These are phyloP conservation scores for Nyssa sinensis DNA, from an alignment of 148 eudicot species.

Conservation along the genomic window DNA sequence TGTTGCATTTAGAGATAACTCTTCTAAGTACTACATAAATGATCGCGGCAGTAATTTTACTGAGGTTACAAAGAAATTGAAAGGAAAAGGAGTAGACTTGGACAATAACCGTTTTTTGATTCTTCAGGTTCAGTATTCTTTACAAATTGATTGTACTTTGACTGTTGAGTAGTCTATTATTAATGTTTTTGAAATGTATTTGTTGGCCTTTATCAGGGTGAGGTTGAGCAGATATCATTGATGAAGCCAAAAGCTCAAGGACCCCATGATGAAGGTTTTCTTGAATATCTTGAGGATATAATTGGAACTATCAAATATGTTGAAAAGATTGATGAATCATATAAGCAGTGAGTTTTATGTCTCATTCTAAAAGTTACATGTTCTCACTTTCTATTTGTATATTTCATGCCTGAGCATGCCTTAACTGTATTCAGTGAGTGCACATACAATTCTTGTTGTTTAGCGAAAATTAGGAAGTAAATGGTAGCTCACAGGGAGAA, in stretches of 20 bases:
- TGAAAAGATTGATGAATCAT: conserved; percentile 85
- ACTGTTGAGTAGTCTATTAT: not conserved
- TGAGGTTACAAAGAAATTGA: conserved; percentile 82
- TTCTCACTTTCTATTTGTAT: not conserved
- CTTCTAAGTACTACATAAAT: conserved; percentile 86
- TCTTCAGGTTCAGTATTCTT: conserved; percentile 62
- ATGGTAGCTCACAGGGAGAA: not conserved
- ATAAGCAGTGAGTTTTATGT: conserved; percentile 65
- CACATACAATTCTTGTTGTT: conserved; percentile 1
- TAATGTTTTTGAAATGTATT: not conserved
- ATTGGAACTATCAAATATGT: conserved; percentile 91
- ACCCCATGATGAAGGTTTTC: conserved; percentile 90
- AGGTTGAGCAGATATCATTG: conserved; percentile 87
- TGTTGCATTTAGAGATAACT: conserved; percentile 83
- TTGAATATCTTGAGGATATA: conserved; percentile 88
- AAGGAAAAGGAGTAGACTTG: conserved; percentile 96
- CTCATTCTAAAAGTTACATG: not conserved
- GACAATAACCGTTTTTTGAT: conserved; percentile 96
- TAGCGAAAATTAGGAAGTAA: not conserved
- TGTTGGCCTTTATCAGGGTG: conserved; percentile 55
- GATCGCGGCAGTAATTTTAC: conserved; percentile 75
- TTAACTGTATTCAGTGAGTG: not conserved
- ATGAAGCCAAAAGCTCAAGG: conserved; percentile 98
- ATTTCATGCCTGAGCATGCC: not conserved
- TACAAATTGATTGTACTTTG: not conserved